These are phyloP conservation scores for Fusarium sp. DNA, from an alignment of 2,329 filamentous ascomycete genomes.

Conservation along the genomic window DNA sequence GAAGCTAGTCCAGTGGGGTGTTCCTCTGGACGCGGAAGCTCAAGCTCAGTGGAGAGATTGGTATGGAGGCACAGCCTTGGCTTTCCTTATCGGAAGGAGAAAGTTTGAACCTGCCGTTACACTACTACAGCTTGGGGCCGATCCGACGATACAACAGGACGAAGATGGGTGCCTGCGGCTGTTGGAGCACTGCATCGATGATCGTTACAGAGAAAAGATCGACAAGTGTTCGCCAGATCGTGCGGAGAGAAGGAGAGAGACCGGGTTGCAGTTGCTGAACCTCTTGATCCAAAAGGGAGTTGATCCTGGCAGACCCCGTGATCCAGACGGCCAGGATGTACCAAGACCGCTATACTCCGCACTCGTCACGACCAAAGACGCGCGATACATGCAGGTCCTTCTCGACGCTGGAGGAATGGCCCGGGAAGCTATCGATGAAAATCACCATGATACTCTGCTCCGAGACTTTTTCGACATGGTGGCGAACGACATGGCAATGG, in stretches of 20 bases:
- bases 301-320: neutral
- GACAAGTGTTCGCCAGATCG: too few relatives aligned
- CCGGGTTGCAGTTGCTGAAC: neutral
- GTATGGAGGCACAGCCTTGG: neutral
- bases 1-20: neutral
- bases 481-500: accelerated
- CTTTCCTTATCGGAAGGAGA: neutral
- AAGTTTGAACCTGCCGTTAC: neutral
- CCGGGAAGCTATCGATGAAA: neutral
- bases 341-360: neutral
- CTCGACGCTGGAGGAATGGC: neutral
- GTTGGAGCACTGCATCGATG: neutral
- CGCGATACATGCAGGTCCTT: neutral
- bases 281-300: neutral
- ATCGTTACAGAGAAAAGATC: accelerated
- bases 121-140: neutral
- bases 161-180: neutral
- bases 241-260: neutral
- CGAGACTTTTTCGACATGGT: neutral
- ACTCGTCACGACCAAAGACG: neutral
- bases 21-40: neutral
- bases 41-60: neutral
- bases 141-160: neutral
- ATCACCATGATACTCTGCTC: accelerated
- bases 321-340: accelerated